A percentile compares a stretch with the other conserved stretches of the same genome.
Evolutionary conservation across 495 filamentous ascomycete species (phyloP).

Genomic region (Thermothielavioides terrestris): DNA sequence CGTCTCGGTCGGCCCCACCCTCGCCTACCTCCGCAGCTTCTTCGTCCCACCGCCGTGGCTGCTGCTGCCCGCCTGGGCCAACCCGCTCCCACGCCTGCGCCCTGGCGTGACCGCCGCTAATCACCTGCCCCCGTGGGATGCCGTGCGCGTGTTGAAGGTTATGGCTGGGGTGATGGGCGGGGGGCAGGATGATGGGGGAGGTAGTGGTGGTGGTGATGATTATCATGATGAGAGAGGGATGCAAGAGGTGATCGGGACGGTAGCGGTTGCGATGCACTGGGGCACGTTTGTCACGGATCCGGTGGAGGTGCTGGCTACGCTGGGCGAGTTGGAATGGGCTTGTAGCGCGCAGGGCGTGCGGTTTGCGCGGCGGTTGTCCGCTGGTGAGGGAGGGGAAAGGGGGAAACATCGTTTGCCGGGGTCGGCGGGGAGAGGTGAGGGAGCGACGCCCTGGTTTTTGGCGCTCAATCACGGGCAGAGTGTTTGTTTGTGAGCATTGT

Average conservation of each 20-base stretch:
- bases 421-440: too few species aligned
- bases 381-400: neutral
- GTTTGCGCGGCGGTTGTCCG: constrained; percentile 13
- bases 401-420: too few species aligned
- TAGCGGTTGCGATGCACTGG: constrained; percentile 29
- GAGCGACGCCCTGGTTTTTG: constrained; percentile 2
- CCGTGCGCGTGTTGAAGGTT: constrained; percentile 20
- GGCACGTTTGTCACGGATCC: constrained; percentile 27
- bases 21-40: constrained; percentile 23
- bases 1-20: constrained; percentile 22
- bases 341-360: constrained; percentile 19
- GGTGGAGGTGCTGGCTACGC: constrained; percentile 19
- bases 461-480: constrained; percentile 19
- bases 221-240: neutral
- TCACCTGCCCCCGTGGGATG: constrained; percentile 31
- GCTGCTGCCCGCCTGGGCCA: constrained; percentile 20
- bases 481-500: constrained; percentile 4
- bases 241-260: neutral
- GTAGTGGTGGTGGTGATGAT: neutral
- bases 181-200: neutral
- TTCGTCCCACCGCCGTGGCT: too few species aligned
- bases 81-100: constrained; percentile 20
- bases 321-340: constrained; percentile 26
- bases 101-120: constrained; percentile 18
- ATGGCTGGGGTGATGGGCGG: constrained; percentile 10